Evolutionary conservation across 306 rosid genomes (phyloP).

Genomic region (Acacia acuminata): DNA sequence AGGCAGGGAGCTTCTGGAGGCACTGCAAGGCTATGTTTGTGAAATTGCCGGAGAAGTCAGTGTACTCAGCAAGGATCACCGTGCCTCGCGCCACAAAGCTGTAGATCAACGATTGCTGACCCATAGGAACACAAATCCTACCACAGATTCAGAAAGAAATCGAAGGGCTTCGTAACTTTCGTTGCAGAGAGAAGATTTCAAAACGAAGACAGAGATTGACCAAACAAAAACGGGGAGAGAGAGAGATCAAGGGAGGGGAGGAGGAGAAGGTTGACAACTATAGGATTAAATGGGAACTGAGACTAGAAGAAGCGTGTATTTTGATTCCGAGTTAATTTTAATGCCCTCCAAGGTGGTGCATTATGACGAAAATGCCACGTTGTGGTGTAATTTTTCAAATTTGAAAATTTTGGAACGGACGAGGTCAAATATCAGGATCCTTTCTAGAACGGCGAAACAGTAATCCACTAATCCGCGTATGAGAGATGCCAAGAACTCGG

Average conservation of each 20-base stretch:
- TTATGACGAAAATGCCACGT: constrained; percentile 1
- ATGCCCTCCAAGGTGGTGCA: not conserved
- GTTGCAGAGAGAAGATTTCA: not conserved
- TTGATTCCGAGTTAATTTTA: not conserved
- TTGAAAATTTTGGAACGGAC: constrained; percentile 1
- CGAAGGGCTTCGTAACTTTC: not conserved
- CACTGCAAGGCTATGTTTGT: constrained; percentile 53
- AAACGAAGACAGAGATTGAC: not conserved
- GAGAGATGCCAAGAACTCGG: no score
- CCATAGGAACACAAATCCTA: constrained; percentile 28
- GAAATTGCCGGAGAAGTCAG: constrained; percentile 52
- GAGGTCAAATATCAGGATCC: not conserved
- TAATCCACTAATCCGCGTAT: not conserved
- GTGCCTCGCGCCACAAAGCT: constrained; percentile 54
- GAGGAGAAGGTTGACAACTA: not conserved
- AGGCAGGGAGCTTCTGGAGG: constrained; percentile 52
- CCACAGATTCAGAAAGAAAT: not conserved
- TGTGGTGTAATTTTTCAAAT: not conserved
- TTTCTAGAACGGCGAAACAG: not conserved
- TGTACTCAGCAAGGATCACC: constrained; percentile 46
- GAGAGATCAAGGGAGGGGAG: not conserved
- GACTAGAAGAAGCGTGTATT: not conserved
- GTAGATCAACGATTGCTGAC: constrained; percentile 51
- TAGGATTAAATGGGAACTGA: not conserved
- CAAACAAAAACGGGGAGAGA: no score